Percentiles rank a stretch among this genome's conserved stretches.
phyloP scores from a whole-genome alignment of 805 yeast genomes.

The Jamesozyma jinghongensis region DNA sequence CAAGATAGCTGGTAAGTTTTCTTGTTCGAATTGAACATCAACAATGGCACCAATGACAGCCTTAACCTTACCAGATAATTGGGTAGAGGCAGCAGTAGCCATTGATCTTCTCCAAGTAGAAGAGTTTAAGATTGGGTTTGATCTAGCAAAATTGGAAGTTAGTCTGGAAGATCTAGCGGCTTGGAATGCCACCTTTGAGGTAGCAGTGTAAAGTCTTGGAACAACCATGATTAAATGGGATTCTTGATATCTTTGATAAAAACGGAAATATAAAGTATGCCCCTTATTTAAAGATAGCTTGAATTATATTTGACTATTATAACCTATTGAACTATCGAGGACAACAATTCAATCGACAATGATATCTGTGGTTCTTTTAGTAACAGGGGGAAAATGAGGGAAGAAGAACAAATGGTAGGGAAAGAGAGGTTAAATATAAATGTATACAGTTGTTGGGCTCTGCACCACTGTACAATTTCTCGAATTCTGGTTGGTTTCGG shows the following conservation, averaged over 20 bases:
- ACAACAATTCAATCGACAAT: too few species aligned
- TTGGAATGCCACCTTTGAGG: slow-evolving; percentile 79
- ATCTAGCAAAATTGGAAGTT: slow-evolving; percentile 1
- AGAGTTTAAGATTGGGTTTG: background rate
- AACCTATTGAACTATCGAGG: too few species aligned
- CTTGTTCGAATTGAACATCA: slow-evolving; percentile 97
- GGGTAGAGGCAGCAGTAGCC: slow-evolving; percentile 40
- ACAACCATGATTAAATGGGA: slow-evolving; percentile 33
- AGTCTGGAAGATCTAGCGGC: slow-evolving; percentile 54
- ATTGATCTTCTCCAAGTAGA: slow-evolving; percentile 8
- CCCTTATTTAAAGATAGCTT: too few species aligned
- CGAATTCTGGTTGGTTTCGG: slow-evolving; percentile 2
- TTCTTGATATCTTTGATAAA: background rate
- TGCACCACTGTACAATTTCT: background rate
- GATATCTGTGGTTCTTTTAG: too few species aligned
- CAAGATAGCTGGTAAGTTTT: slow-evolving; percentile 92
- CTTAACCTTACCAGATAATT: slow-evolving; percentile 69
- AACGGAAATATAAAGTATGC: too few species aligned
- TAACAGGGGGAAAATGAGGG: too few species aligned
- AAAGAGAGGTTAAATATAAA: too few species aligned
- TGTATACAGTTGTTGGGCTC: too few species aligned
- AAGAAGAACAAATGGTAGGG: too few species aligned
- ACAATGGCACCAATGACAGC: slow-evolving; percentile 99
- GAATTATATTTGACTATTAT: too few species aligned
- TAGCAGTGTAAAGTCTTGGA: slow-evolving; percentile 51